Conservation (phyloP, 2,329 filamentous ascomycete genomes). For the Neofusicoccum sp. region DNA sequence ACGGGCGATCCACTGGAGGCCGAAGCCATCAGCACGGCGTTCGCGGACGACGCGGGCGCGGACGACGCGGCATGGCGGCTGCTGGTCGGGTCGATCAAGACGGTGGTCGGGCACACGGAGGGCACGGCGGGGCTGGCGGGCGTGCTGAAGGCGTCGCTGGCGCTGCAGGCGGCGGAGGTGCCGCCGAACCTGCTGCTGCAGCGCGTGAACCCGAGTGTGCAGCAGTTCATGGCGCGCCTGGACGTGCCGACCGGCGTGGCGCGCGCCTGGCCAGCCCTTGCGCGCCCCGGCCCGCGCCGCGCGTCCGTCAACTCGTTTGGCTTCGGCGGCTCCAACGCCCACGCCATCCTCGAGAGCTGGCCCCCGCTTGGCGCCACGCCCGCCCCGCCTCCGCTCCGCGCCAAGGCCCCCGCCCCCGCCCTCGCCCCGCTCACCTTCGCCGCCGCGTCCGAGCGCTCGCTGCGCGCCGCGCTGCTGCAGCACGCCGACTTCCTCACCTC, state of each 20-base stretch:
- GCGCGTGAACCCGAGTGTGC: slow-evolving; percentile 35
- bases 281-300: slow-evolving; percentile 24
- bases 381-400: neutral
- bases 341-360: slow-evolving; percentile 29
- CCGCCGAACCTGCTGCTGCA: slow-evolving; percentile 40
- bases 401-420: no score
- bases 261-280: neutral
- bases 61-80: slow-evolving; percentile 7
- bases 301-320: slow-evolving; percentile 30
- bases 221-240: slow-evolving; percentile 24
- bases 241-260: slow-evolving; percentile 13
- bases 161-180: slow-evolving; percentile 38
- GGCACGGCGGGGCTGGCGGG: slow-evolving; percentile 43
- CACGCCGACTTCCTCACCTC: slow-evolving; percentile 10
- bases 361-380: neutral
- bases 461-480: neutral
- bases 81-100: slow-evolving; percentile 35
- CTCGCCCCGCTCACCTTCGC: slow-evolving; percentile 22
- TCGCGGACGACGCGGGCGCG: neutral
- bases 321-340: slow-evolving; percentile 32
- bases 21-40: slow-evolving; percentile 17
- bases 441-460: slow-evolving; percentile 13
- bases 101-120: slow-evolving; percentile 48
- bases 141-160: slow-evolving; percentile 40
- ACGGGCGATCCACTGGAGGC: slow-evolving; percentile 25